Base-by-base conservation (phyloP, 768 basidiomycete species). In the Lactarius tabidus region DNA sequence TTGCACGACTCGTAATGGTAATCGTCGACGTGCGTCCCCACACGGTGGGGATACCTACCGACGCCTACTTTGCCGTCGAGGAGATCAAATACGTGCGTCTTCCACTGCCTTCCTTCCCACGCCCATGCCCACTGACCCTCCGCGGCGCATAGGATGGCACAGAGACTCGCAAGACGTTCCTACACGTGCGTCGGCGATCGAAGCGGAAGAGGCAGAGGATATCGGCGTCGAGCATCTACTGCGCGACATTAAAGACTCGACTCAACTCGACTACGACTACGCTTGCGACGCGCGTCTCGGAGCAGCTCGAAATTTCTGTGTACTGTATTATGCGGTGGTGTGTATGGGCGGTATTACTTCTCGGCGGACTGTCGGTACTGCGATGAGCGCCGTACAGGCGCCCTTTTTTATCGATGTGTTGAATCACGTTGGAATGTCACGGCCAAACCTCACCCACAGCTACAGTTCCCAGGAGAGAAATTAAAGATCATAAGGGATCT, bases 61-160 rank as follows among this genome's bases (percentile, higher is more conserved):
- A 98, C 75, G 94, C 95, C 5, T 98, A 99, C 77, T 96, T 94
- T 76, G 94, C 93, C 1, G 94, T 99, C 4, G 95, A 99, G 77
- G 96, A 98, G 78, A 98, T 98, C 80, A 96, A 97, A 81, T 97
- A 99, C 76, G 96, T 97, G 73, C 71, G n/a, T n/a, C n/a, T n/a
- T n/a, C n/a, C n/a, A n/a, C n/a, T n/a, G n/a, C n/a, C n/a, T n/a
- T n/a, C n/a, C n/a, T n/a, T n/a, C n/a, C n/a, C n/a, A n/a, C n/a
- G n/a, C n/a, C n/a, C n/a, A n/a, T n/a, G n/a, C n/a, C n/a, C n/a
- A n/a, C n/a, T n/a, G n/a, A n/a, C n/a, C n/a, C n/a, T n/a, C n/a
- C n/a, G n/a, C n/a, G n/a, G n/a, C n/a, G n/a, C n/a, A 17, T 69
- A 92, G 90, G 91, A 93, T 64, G 91, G 91, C 45, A 91, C 91